Percentiles rank a stretch among this genome's conserved stretches.
These are phyloP conservation scores for Cucurbitaria berberidis DNA, from an alignment of 2,329 filamentous ascomycete genomes.

Conservation along the genomic window DNA sequence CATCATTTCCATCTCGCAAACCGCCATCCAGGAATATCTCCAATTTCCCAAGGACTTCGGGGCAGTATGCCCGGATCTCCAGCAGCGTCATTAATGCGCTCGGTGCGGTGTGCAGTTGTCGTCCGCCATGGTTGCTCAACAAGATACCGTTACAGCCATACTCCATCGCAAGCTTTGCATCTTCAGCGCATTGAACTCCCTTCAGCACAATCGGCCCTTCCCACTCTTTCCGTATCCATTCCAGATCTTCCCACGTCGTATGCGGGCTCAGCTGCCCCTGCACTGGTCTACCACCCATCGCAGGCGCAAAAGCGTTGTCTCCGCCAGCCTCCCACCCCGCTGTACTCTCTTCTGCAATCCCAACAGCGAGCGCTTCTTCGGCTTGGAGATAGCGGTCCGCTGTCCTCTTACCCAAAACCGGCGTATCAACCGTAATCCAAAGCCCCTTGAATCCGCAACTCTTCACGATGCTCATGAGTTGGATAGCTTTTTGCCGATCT, in stretches of 20 bases:
- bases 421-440: constrained; percentile 48
- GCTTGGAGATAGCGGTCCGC: constrained; percentile 48
- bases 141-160: constrained; percentile 56
- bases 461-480: constrained; percentile 41
- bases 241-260: constrained; percentile 58
- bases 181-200: constrained; percentile 53
- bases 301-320: constrained; percentile 63
- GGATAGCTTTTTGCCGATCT: constrained; percentile 37
- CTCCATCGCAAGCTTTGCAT: constrained; percentile 54
- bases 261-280: constrained; percentile 49
- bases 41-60: constrained; percentile 44
- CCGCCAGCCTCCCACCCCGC: constrained; percentile 59
- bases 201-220: constrained; percentile 53
- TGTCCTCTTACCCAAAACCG: constrained; percentile 43
- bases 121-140: constrained; percentile 61
- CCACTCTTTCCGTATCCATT: constrained; percentile 52
- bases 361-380: constrained; percentile 57
- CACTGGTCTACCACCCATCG: constrained; percentile 58
- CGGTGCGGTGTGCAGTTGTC: constrained; percentile 56
- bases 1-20: constrained; percentile 46
- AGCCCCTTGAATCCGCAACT: constrained; percentile 42
- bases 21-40: constrained; percentile 50
- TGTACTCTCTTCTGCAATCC: constrained; percentile 58
- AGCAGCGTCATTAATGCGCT: constrained; percentile 47
- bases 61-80: constrained; percentile 47